A percentile compares a stretch with the other conserved stretches of the same genome.
These are phyloP conservation scores for Neofusicoccum sp. DNA, from an alignment of 2,329 filamentous ascomycete genomes.

Conservation along the genomic window DNA sequence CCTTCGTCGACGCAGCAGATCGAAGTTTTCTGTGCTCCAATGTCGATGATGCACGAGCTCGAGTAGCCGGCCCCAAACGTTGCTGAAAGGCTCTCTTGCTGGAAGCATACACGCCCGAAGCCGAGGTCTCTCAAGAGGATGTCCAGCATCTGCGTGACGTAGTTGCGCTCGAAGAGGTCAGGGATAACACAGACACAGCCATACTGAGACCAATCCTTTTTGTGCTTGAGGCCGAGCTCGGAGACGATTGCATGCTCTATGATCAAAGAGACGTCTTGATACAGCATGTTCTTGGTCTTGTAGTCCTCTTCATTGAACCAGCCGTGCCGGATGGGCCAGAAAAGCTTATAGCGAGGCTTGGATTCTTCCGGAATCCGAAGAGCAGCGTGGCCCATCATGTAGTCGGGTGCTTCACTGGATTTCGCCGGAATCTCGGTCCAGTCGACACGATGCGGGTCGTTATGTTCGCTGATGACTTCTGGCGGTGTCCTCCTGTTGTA, in stretches of 20 bases:
- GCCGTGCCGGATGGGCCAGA: slow-evolving; percentile 87
- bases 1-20: slow-evolving; percentile 97
- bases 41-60: slow-evolving; percentile 90
- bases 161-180: slow-evolving; percentile 92
- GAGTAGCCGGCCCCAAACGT: slow-evolving; percentile 96
- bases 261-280: slow-evolving; percentile 84
- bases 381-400: slow-evolving; percentile 80
- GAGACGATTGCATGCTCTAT: slow-evolving; percentile 82
- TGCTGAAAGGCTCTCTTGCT: slow-evolving; percentile 93
- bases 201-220: slow-evolving; percentile 85
- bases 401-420: slow-evolving; percentile 65
- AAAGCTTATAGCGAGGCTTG: slow-evolving; percentile 84
- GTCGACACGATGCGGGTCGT: slow-evolving; percentile 89
- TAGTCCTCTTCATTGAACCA: slow-evolving; percentile 93
- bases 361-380: slow-evolving; percentile 88
- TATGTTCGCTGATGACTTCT: slow-evolving; percentile 90
- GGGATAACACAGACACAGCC: slow-evolving; percentile 97
- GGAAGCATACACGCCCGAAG: slow-evolving; percentile 86
- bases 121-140: slow-evolving; percentile 88
- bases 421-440: slow-evolving; percentile 82
- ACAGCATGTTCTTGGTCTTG: slow-evolving; percentile 73
- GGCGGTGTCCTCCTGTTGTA: slow-evolving; percentile 85
- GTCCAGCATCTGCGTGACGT: slow-evolving; percentile 81
- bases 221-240: slow-evolving; percentile 77
- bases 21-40: slow-evolving; percentile 96